Conservation (phyloP, 2,329 filamentous ascomycete species). For the Parastagonospora nodorum region DNA sequence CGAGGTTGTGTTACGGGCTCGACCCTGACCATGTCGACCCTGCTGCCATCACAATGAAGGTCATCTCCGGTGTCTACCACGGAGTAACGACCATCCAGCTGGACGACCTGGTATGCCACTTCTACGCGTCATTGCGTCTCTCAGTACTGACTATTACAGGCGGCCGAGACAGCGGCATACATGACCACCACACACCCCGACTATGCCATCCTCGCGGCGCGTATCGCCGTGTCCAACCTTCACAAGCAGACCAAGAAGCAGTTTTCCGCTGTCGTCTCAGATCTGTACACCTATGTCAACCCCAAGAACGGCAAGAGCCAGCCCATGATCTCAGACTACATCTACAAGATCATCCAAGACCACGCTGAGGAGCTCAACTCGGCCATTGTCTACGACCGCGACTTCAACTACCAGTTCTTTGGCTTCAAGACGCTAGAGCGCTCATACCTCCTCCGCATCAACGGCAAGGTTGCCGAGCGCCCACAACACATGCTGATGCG, state of each 20-base stretch:
- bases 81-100: conserved; percentile 96
- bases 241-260: conserved; percentile 99
- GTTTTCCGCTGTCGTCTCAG: conserved; percentile 92
- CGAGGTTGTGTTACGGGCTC: conserved; percentile 94
- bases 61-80: conserved; percentile 98
- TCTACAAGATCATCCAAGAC: conserved; percentile 91
- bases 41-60: conserved; percentile 97
- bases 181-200: conserved; percentile 99
- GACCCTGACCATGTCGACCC: conserved; percentile 96
- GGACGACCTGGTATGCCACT: conserved; percentile 81
- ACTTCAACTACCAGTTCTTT: conserved; percentile 99
- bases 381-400: conserved; percentile 97
- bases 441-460: conserved; percentile 93
- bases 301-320: conserved; percentile 82
- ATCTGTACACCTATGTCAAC: conserved; percentile 96
- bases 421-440: conserved; percentile 99
- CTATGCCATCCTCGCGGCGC: conserved; percentile 96
- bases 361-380: conserved; percentile 98
- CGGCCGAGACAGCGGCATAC: conserved; percentile 97
- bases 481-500: conserved; percentile 99
- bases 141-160: conserved; percentile 59
- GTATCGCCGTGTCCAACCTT: conserved; percentile 98
- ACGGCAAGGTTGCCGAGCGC: conserved; percentile 94
- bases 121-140: conserved; percentile 16
- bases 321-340: conserved; percentile 93